These are phyloP conservation scores for Debaryomycetaceae sp. DNA, from an alignment of 1,139 yeast species.

Conservation along the genomic window DNA sequence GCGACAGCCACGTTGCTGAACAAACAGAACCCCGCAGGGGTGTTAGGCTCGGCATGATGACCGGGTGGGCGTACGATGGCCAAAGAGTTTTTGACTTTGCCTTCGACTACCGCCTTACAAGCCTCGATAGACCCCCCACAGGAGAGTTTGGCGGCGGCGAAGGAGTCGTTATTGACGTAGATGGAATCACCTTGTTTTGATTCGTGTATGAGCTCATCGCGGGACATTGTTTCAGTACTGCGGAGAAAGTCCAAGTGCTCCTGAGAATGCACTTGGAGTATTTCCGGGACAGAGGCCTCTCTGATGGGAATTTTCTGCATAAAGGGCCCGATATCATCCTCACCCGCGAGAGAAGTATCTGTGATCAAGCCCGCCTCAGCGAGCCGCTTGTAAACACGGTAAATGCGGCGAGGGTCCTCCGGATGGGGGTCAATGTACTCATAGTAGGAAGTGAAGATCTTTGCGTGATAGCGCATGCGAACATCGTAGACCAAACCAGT, in stretches of 20 bases:
- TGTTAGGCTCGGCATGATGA: slow-evolving; percentile 96
- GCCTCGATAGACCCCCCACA: slow-evolving; percentile 98
- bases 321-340: slow-evolving; percentile 73
- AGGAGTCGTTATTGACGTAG: slow-evolving; percentile 87
- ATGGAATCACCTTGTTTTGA: slow-evolving; percentile 93
- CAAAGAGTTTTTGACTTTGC: slow-evolving; percentile 78
- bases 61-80: slow-evolving; percentile 99
- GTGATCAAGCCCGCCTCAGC: slow-evolving; percentile 89
- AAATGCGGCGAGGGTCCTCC: slow-evolving; percentile 94
- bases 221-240: slow-evolving; percentile 67
- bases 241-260: slow-evolving; percentile 70
- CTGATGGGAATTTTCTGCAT: slow-evolving; percentile 87
- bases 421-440: slow-evolving; percentile 98
- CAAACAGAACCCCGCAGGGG: slow-evolving; percentile 94
- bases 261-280: slow-evolving; percentile 73
- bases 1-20: slow-evolving; percentile 98
- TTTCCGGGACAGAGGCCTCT: slow-evolving; percentile 81
- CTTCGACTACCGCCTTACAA: slow-evolving; percentile 90
- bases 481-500: slow-evolving; percentile 96
- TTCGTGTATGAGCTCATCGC: slow-evolving; percentile 68
- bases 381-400: slow-evolving; percentile 80
- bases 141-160: slow-evolving; percentile 75
- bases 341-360: slow-evolving; percentile 73
- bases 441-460: slow-evolving; percentile 80
- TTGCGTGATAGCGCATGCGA: slow-evolving; percentile 94